Conservation (phyloP, 2,329 filamentous ascomycete species). For the Colletotrichum chlorophyti region DNA sequence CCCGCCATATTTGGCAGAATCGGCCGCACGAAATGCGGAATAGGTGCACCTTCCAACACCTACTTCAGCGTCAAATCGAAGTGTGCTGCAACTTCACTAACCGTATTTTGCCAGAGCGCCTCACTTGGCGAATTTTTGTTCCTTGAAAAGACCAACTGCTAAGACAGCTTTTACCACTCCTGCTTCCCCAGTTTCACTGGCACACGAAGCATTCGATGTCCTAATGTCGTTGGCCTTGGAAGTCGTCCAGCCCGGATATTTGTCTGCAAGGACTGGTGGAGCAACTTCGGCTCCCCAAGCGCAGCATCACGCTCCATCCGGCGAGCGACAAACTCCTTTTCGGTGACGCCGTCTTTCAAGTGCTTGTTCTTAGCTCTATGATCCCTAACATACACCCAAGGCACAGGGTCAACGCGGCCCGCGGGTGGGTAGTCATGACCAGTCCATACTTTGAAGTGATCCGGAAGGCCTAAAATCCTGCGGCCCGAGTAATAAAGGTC, state of each 20-base stretch:
- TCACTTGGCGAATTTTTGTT: too few relatives aligned
- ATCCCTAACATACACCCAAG: slow-evolving; percentile 52
- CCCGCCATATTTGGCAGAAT: not conserved
- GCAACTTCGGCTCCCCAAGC: slow-evolving; percentile 51
- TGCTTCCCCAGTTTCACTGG: slow-evolving; percentile 37
- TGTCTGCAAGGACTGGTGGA: slow-evolving; percentile 58
- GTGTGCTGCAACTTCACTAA: too few relatives aligned
- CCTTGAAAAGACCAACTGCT: too few relatives aligned
- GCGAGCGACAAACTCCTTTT: slow-evolving; percentile 52
- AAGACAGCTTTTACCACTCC: slow-evolving; percentile 65
- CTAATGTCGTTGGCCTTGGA: slow-evolving; percentile 39
- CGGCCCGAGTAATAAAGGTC: slow-evolving; percentile 51
- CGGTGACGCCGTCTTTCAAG: slow-evolving; percentile 46
- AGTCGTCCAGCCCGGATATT: slow-evolving; percentile 58
- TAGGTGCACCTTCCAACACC: too few relatives aligned
- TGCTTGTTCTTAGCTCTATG: slow-evolving; percentile 56
- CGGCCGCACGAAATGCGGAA: too few relatives aligned
- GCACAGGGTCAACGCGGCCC: slow-evolving; percentile 39
- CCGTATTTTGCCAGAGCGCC: too few relatives aligned
- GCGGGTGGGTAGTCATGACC: slow-evolving; percentile 61
- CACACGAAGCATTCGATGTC: slow-evolving; percentile 42
- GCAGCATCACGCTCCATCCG: slow-evolving; percentile 49
- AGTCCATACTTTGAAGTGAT: slow-evolving; percentile 55
- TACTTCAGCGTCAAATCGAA: too few relatives aligned
- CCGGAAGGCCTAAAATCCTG: slow-evolving; percentile 49